These are phyloP conservation scores for Hippophae tibetana DNA, from an alignment of 306 rosid genomes.

Conservation along the genomic window DNA sequence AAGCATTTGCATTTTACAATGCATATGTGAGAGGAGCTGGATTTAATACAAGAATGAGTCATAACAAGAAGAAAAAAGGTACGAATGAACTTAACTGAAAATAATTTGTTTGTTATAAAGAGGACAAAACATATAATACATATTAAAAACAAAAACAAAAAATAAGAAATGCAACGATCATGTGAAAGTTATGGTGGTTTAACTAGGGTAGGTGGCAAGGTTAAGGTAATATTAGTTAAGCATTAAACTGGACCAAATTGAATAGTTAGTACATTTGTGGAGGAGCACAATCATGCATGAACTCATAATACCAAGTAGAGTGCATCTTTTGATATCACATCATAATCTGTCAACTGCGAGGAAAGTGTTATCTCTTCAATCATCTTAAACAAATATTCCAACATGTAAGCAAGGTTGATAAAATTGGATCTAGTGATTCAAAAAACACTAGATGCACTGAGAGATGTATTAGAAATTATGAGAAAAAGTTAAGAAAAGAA, in stretches of 20 bases:
- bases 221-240: not conserved
- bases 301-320: not conserved
- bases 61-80: too few species aligned
- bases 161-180: not conserved
- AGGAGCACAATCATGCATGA: not conserved
- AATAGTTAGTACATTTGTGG: not conserved
- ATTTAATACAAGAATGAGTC: too few species aligned
- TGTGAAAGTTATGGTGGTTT: not conserved
- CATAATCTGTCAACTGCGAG: not conserved
- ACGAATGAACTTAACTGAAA: not conserved
- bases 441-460: not conserved
- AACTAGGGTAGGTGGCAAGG: not conserved
- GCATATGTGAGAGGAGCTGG: too few species aligned
- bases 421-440: not conserved
- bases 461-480: not conserved
- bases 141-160: too few species aligned
- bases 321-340: not conserved
- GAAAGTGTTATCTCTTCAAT: not conserved
- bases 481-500: not conserved
- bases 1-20: not conserved
- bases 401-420: not conserved
- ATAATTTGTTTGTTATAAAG: not conserved
- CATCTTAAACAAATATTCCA: not conserved
- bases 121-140: not conserved
- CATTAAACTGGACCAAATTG: not conserved